Evolutionary conservation across 495 filamentous ascomycete species (phyloP).

Genomic region (Aspergillus conjunctus): DNA sequence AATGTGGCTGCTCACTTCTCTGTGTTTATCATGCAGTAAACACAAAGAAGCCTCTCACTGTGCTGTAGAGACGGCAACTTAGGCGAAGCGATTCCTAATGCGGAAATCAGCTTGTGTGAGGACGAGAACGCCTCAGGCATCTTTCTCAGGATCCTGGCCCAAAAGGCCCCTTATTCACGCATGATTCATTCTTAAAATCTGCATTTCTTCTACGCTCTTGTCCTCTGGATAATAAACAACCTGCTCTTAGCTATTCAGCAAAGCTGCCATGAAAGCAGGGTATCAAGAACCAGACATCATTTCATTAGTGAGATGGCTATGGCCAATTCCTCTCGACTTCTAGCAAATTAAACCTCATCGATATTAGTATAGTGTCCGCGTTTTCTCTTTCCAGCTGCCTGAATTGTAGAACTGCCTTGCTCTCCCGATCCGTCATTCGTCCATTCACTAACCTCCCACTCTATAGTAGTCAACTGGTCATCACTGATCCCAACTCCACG

Average conservation of each 20-base stretch:
- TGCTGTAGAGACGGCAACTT: slow-evolving; percentile 4
- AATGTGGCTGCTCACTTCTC: not conserved
- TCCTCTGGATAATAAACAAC: too few species aligned
- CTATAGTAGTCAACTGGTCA: slow-evolving; percentile 63
- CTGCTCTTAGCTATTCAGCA: too few species aligned
- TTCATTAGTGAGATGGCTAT: too few species aligned
- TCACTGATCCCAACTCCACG: slow-evolving; percentile 54
- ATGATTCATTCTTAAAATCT: too few species aligned
- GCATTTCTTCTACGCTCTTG: too few species aligned
- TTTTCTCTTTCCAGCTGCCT: slow-evolving; percentile 40
- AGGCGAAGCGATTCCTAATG: slow-evolving; percentile 25
- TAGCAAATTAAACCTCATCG: slow-evolving; percentile 10
- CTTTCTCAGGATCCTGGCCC: not conserved
- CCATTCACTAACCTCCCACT: slow-evolving; percentile 87
- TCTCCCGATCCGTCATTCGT: slow-evolving; percentile 56
- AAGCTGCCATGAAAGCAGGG: too few species aligned
- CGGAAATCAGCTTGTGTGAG: slow-evolving; percentile 19
- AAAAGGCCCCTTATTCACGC: too few species aligned
- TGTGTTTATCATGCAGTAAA: slow-evolving; percentile 10
- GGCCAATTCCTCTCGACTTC: not conserved
- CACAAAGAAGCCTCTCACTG: slow-evolving; percentile 16
- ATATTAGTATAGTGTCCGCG: slow-evolving; percentile 26
- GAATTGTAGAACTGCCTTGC: slow-evolving; percentile 24
- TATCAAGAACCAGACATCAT: too few species aligned
- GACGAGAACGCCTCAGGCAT: slow-evolving; percentile 4